A percentile compares a stretch with the other conserved stretches of the same genome.
Evolutionary conservation across 495 filamentous ascomycete genomes (phyloP).

Genomic region (Penicillium tannophilum): DNA sequence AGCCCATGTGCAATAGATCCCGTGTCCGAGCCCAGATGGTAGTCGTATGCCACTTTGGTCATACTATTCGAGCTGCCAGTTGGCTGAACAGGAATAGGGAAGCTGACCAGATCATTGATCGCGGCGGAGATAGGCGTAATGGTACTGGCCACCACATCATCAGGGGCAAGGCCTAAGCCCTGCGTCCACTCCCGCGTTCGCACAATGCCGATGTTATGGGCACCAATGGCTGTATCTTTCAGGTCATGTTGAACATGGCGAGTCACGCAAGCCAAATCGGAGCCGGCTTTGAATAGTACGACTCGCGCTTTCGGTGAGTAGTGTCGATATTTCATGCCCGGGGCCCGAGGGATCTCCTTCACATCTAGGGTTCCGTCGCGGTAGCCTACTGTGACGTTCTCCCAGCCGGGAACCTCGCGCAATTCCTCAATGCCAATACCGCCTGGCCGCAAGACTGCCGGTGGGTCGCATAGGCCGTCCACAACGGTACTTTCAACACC

Average conservation of each 20-base stretch:
- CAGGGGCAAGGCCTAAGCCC: slow-evolving; percentile 34
- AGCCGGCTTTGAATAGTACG: slow-evolving; percentile 69
- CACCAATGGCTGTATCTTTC: slow-evolving; percentile 37
- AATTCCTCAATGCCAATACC: slow-evolving; percentile 89
- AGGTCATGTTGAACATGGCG: slow-evolving; percentile 41
- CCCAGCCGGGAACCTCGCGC: slow-evolving; percentile 75
- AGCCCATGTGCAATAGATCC: slow-evolving; percentile 78
- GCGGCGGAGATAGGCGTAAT: slow-evolving; percentile 28
- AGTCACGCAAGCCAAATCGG: slow-evolving; percentile 31
- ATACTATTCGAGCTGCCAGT: slow-evolving; percentile 23
- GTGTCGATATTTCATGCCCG: slow-evolving; percentile 99
- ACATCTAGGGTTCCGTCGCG: slow-evolving; percentile 56
- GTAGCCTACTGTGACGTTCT: slow-evolving; percentile 72
- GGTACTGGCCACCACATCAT: slow-evolving; percentile 28
- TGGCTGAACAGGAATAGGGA: slow-evolving; percentile 35
- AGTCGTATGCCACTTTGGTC: slow-evolving; percentile 43
- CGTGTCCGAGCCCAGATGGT: slow-evolving; percentile 66
- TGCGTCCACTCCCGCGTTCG: slow-evolving; percentile 48
- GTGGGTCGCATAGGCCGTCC: slow-evolving; percentile 80
- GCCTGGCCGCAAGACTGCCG: slow-evolving; percentile 81
- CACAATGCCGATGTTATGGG: slow-evolving; percentile 50
- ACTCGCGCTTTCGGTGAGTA: slow-evolving; percentile 92
- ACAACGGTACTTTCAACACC: slow-evolving; percentile 98
- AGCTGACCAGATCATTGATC: slow-evolving; percentile 34
- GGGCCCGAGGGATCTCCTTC: slow-evolving; percentile 69